These are phyloP conservation scores for Pleurotus citrinopileatus DNA, from an alignment of 768 basidiomycete genomes.

Conservation along the genomic window DNA sequence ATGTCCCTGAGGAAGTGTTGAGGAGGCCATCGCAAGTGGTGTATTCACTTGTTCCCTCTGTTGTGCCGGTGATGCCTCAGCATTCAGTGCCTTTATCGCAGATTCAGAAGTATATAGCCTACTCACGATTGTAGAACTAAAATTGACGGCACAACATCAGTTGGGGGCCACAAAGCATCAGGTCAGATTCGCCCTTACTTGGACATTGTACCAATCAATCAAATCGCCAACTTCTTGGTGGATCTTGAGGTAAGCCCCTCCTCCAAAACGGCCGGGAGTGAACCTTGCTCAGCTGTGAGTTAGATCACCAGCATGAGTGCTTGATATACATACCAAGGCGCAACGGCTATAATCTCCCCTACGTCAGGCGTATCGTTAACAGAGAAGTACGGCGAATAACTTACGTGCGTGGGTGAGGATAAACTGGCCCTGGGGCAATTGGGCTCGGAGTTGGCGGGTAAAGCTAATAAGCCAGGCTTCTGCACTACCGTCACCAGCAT, in stretches of 20 bases:
- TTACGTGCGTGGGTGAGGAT: constrained; percentile 57
- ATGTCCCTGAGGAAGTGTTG: constrained; percentile 51
- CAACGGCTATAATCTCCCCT: constrained; percentile 45
- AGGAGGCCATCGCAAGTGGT: constrained; percentile 61
- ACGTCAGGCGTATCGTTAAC: background rate
- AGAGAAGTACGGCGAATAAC: constrained; percentile 13
- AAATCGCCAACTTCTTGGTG: constrained; percentile 48
- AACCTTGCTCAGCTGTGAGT: constrained; percentile 31
- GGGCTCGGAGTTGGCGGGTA: constrained; percentile 45
- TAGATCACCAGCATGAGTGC: background rate
- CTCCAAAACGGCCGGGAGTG: constrained; percentile 34
- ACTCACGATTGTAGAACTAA: constrained; percentile 45
- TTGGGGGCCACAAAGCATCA: constrained; percentile 3
- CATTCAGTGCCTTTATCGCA: background rate
- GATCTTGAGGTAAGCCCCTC: constrained; percentile 56
- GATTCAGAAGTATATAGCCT: background rate
- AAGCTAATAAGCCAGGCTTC: constrained; percentile 58
- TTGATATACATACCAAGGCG: constrained; percentile 46
- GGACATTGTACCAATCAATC: constrained; percentile 65
- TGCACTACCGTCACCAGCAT: constrained; percentile 46
- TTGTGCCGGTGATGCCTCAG: background rate
- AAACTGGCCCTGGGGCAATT: constrained; percentile 46
- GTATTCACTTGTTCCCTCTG: constrained; percentile 64
- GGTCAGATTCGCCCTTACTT: constrained; percentile 35
- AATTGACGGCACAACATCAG: constrained; percentile 4